These are phyloP conservation scores for Urtica urens DNA, from an alignment of 306 rosid species.

Conservation along the genomic window DNA sequence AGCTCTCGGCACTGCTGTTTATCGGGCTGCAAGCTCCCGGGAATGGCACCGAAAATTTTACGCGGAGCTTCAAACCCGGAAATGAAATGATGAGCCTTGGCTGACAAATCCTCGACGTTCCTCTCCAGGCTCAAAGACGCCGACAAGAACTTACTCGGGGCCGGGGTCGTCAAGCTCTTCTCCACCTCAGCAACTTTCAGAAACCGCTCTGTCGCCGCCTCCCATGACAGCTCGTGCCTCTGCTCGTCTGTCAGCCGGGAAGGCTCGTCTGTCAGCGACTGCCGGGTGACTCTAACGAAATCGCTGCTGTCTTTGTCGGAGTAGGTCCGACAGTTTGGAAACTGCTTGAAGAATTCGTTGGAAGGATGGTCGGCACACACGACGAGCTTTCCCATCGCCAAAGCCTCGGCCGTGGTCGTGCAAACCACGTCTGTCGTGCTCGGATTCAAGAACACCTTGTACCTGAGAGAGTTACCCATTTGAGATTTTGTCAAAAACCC, in stretches of 20 bases:
- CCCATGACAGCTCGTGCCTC: slow-evolving; percentile 69
- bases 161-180: slow-evolving; percentile 17
- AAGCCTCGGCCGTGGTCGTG: slow-evolving; percentile 96
- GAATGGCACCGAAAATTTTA: slow-evolving; percentile 76
- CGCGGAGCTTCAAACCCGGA: slow-evolving; percentile 73
- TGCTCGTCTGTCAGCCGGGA: slow-evolving; percentile 53
- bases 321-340: slow-evolving; percentile 67
- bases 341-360: slow-evolving; percentile 93
- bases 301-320: slow-evolving; percentile 25
- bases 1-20: slow-evolving; percentile 67
- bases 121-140: slow-evolving; percentile 30
- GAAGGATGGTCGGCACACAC: slow-evolving; percentile 82
- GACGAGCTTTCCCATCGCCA: slow-evolving; percentile 88
- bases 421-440: slow-evolving; percentile 96
- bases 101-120: slow-evolving; percentile 50
- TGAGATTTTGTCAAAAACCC: too few relatives aligned
- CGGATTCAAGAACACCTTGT: slow-evolving; percentile 84
- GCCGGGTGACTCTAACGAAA: slow-evolving; percentile 46
- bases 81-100: slow-evolving; percentile 53
- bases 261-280: slow-evolving; percentile 56
- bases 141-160: slow-evolving; percentile 39
- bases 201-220: slow-evolving; percentile 80
- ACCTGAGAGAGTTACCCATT: slow-evolving; percentile 46
- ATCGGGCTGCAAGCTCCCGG: slow-evolving; percentile 71
- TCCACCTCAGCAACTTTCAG: slow-evolving; percentile 31